Evolutionary conservation across 768 basidiomycete species (phyloP).

Genomic region (Amanita subjunquillea): DNA sequence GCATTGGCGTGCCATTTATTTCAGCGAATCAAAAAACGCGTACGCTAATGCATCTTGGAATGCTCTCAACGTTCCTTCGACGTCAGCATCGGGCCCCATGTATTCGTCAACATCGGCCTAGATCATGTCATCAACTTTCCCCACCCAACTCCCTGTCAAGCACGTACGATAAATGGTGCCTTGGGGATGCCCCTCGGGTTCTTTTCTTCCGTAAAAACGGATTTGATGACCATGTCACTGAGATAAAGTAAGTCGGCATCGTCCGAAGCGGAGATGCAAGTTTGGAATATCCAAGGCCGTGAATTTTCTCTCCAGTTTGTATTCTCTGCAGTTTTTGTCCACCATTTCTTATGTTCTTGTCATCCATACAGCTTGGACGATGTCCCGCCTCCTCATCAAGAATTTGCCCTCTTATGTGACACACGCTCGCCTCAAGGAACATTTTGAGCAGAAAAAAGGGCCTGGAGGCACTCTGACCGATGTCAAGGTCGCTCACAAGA

Average conservation of each 20-base stretch:
- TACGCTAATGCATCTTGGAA: constrained; percentile 95
- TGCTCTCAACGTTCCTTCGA: constrained; percentile 65
- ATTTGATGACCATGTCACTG: constrained; percentile 8
- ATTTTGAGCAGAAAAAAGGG: constrained; percentile 53
- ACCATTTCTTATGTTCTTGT: background rate
- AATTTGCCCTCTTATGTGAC: constrained; percentile 68
- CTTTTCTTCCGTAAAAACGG: constrained; percentile 34
- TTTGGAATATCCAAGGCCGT: background rate
- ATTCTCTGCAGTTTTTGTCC: background rate
- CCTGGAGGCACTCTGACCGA: constrained; percentile 76
- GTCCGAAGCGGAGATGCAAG: constrained; percentile 13
- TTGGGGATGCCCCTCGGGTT: constrained; percentile 92
- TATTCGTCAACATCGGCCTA: constrained; percentile 86
- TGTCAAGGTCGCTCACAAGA: constrained; percentile 67
- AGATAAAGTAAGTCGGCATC: constrained; percentile 9
- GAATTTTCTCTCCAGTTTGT: constrained; percentile 4
- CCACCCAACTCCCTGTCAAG: background rate
- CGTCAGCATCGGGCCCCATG: constrained; percentile 67
- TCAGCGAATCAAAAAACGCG: constrained; percentile 22
- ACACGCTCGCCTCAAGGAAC: constrained; percentile 48
- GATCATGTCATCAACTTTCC: background rate
- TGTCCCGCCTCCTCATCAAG: constrained; percentile 82
- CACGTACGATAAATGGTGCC: constrained; percentile 85
- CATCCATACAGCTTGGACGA: background rate
- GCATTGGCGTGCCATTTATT: constrained; percentile 11